phyloP scores from a whole-genome alignment of 257 asterid genomes.

The Coffea eugenioides region DNA sequence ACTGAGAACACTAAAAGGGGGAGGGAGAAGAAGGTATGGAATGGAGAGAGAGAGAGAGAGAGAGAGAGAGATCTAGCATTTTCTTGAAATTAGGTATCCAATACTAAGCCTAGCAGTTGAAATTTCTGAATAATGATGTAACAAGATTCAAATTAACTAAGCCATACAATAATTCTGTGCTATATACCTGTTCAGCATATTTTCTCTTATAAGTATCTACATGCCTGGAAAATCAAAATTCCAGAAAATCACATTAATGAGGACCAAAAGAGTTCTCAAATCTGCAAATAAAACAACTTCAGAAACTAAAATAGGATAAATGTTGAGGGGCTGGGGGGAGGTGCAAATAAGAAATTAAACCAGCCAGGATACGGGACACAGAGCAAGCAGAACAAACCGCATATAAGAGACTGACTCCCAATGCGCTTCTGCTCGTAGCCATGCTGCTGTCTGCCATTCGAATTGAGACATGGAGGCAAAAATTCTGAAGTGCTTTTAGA shows the following conservation, averaged over 20 bases:
- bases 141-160: not conserved
- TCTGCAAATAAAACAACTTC: not conserved
- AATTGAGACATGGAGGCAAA: constrained; percentile 50
- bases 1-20: no score
- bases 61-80: not conserved
- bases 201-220: constrained; percentile 68
- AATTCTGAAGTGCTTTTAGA: constrained; percentile 41
- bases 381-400: constrained; percentile 49
- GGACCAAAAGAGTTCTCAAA: not conserved
- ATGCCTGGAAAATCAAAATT: constrained; percentile 57
- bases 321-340: not conserved
- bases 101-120: not conserved
- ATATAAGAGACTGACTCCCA: constrained; percentile 79
- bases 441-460: constrained; percentile 86
- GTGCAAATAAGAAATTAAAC: not conserved
- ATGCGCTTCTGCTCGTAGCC: constrained; percentile 98
- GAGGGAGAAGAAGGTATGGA: not conserved
- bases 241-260: constrained; percentile 17
- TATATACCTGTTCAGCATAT: constrained; percentile 86
- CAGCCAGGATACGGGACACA: not conserved
- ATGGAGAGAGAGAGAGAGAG: no score
- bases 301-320: not conserved
- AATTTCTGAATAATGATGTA: not conserved
- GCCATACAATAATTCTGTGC: constrained; percentile 4
- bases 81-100: not conserved